Evolutionary conservation across 805 yeast species (phyloP).

Genomic region (Wickerhamomyces alni): DNA sequence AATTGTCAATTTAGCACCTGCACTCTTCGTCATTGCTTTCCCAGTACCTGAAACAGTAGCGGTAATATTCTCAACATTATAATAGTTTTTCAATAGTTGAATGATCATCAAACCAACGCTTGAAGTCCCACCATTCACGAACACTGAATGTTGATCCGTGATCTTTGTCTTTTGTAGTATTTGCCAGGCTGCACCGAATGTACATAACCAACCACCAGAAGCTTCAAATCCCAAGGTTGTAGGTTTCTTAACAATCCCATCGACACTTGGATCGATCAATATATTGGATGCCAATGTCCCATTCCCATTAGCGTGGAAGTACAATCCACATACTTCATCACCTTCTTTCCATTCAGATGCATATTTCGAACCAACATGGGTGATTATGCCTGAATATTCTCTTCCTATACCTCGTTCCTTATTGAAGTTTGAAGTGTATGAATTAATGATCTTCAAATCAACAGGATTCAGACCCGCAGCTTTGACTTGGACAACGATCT

Average conservation of each 20-base stretch:
- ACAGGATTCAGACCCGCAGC: slow-evolving; percentile 60
- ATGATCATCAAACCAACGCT: slow-evolving; percentile 61
- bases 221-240: slow-evolving; percentile 38
- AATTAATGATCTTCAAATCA: slow-evolving; percentile 55
- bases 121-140: slow-evolving; percentile 74
- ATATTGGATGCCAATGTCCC: slow-evolving; percentile 59
- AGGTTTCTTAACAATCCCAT: slow-evolving; percentile 43
- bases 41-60: slow-evolving; percentile 55
- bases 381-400: slow-evolving; percentile 59
- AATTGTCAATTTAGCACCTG: slow-evolving; percentile 49
- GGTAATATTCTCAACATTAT: slow-evolving; percentile 45
- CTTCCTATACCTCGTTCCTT: slow-evolving; percentile 64
- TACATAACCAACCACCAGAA: slow-evolving; percentile 62
- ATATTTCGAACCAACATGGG: slow-evolving; percentile 46
- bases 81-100: slow-evolving; percentile 50
- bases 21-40: slow-evolving; percentile 30
- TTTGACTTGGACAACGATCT: slow-evolving; percentile 51
- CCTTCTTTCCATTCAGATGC: slow-evolving; percentile 41
- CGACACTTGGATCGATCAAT: slow-evolving; percentile 45
- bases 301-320: slow-evolving; percentile 43
- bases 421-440: slow-evolving; percentile 43
- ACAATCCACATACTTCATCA: slow-evolving; percentile 59
- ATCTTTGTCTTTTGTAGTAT: slow-evolving; percentile 31
- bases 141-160: slow-evolving; percentile 40
- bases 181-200: slow-evolving; percentile 56